Base-by-base conservation (phyloP, 1,139 yeast genomes). In the Torulaspora pretoriensis region DNA sequence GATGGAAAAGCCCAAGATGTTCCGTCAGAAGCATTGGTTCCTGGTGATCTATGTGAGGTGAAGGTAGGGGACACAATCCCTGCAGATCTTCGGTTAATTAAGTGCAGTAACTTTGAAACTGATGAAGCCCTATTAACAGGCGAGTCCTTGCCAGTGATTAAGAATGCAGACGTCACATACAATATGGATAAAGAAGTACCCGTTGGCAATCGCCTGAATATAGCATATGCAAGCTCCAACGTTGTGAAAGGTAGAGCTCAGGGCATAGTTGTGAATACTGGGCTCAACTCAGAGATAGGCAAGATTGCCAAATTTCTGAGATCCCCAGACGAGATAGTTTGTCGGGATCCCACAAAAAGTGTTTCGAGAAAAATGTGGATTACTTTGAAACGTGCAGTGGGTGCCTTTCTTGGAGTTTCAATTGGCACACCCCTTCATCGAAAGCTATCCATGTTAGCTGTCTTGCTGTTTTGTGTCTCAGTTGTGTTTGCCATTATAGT, bases 111-210 rank as follows among this genome's bases (percentile, higher is more conserved):
- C 59, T 74, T 92, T 52, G 73, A 83, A 42, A 81, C 94, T 47
- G 97, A 92, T 68, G 98, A 94, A 68, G 82, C 95, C 61, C 83
- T 89, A 60, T 74, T 92, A 56, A 92, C 99, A 1, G 99, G 99
- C 46, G 99, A 92, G 68, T 87, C 92, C 31, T 73, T 81, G 36
- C 96, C 97, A 0, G 94, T 88, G 2, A 72, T 73, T 50, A 92
- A 92, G 61, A 64, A 64, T 16, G 61, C 70, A 7, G 71, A 69
- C 0, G 60, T 72, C 0, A 63, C 77, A 4, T 58, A 60, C 28
- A 68, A 65, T n/a, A 53, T 5, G 8, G 29, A 10, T 9, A 26
- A 61, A 4, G 70, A 67, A 32, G 62, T 73, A 41, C 78, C 84
- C 6, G 75, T 85, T 31, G 81, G 82, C 42, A 87, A 82, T 47